These are phyloP conservation scores for Podila clonocystis DNA, from an alignment of 192 early-diverging fungal genomes.

Conservation along the genomic window DNA sequence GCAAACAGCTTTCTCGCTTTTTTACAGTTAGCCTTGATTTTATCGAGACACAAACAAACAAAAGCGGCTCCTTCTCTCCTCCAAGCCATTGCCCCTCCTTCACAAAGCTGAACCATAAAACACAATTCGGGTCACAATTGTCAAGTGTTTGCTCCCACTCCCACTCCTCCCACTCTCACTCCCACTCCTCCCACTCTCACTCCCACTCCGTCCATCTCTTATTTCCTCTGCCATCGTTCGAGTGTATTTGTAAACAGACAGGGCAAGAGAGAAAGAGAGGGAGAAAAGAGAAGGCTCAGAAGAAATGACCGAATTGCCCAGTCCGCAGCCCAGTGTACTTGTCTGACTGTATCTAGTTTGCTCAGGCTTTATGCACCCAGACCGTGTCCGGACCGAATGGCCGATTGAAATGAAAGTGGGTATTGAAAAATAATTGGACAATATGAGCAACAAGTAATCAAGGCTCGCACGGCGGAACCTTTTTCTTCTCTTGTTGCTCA, in stretches of 20 bases:
- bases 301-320: conserved; percentile 4
- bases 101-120: not conserved
- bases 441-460: not conserved
- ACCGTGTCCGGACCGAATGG: too few relatives aligned
- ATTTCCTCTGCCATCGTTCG: too few relatives aligned
- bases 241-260: not conserved
- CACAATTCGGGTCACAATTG: not conserved
- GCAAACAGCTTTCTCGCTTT: not conserved
- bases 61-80: too few relatives aligned
- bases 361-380: too few relatives aligned
- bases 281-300: too few relatives aligned
- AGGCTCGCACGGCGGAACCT: not conserved
- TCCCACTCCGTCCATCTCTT: too few relatives aligned
- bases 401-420: too few relatives aligned
- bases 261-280: not conserved
- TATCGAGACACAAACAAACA: too few relatives aligned
- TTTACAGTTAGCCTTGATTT: too few relatives aligned
- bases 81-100: not conserved
- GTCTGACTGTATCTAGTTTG: too few relatives aligned
- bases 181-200: not conserved
- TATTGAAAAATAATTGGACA: not conserved
- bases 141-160: not conserved
- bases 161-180: not conserved
- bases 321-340: not conserved
- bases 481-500: not conserved